Evolutionary conservation across 148 eudicot genomes (phyloP), one percentile per base, ranked within the genome.

Genomic region (Rhododendron ferrugineum): DNA sequence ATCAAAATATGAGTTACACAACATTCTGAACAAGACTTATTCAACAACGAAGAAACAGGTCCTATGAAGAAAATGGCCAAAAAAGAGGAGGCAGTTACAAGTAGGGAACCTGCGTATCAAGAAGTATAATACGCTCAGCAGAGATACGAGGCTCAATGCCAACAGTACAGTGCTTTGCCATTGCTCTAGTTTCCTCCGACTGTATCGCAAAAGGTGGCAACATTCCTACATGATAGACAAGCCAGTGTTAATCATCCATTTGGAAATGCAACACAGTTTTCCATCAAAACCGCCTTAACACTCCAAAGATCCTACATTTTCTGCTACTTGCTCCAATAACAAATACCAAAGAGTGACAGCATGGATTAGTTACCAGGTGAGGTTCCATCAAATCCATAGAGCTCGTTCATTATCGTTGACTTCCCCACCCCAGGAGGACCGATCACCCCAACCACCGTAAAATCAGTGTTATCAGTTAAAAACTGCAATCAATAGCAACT

Each of bases 71-170:
- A 40, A 40, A 42, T 0, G 16, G 22, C n/a, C 3, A 8, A 77
- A 77, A 77, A 42, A 20, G 49, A 52, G 66, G 70, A 13, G 20
- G 1, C 6, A 16, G 64, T 81, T 18, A 58, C 47, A 56, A 83
- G 83, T 30, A 5, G 49, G 40, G 14, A 54, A 94, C 99, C 99
- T 96, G 99, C 8, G 98, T 95, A 89, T 96, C 99, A 80, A 96
- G 99, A 85, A 96, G 97, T 79, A 96, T 93, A 52, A 96, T 89
- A 84, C 98, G 90, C 60, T 96, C 95, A 15, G 97, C 84, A 42
- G 99, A 87, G 88, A 95, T 88, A 83, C 99, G 88, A 16, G 99
- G 99, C 89, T 96, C 96, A 85, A 96, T 93, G 66, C 99, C 99
- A 84, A 85, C 79, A 44, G 97, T 94, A 85, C 92, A 94, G 84